Base-by-base conservation (phyloP, 2,329 filamentous ascomycete species). In the Pseudocercospora fuligena region DNA sequence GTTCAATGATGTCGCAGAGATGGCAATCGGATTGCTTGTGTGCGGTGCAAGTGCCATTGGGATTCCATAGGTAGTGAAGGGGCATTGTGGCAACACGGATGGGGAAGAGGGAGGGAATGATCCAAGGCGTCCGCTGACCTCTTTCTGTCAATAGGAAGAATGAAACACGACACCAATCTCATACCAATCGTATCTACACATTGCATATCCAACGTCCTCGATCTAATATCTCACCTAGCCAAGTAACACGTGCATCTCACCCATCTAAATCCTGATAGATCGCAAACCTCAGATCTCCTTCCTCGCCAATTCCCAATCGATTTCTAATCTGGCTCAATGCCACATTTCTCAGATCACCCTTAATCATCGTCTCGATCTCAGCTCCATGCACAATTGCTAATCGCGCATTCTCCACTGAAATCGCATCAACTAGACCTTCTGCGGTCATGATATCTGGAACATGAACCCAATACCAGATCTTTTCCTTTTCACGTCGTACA, bases 211-310 rank as follows among this genome's bases (percentile, higher is more conserved):
- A 27, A 6, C 27, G 27, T 27, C 6, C 27, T 27, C 27, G 27
- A 27, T 27, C 27, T 27, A 27, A 27, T 6, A 27, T 27, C 27
- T 27, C 27, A 6, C 27, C 27, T 27, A 6, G 3, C 27, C 27
- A 27, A 33, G 31, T 33, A 8, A 33, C 8, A 33, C 31, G 6
- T 33, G n/a, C n/a, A n/a, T 40, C 36, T 40, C 36, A 40, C 12
- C 2, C 36, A 14, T n/a, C 14, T 14, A 43, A 19, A 43, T 43
- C 40, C 40, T 51, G 14, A 51, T 51, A 51, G 4, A 56, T 19
- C 11, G 51, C 51, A 56, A 56, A 56, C 51, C 51, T 56, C 51
- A 56, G 21, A 56, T 56, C 51, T 23, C 51, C 51, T 3, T 56
- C 51, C 40, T 36, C 51, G 1, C 1, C 25, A 29, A 56, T 31